Conservation (phyloP, 129 eudicot species). For the Lactuca saligna region DNA sequence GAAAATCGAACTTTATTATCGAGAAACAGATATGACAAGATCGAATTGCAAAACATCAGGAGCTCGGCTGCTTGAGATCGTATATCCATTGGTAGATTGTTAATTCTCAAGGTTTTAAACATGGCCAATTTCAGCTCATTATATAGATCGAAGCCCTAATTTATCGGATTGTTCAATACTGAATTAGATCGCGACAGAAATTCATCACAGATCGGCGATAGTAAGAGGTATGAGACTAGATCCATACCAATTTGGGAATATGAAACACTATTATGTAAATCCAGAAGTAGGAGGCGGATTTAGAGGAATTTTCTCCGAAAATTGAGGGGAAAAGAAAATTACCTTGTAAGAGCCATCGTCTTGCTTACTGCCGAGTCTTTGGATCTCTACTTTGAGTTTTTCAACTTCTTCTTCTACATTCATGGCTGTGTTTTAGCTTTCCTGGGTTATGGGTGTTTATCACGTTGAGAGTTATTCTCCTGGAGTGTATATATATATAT, state of each 20-base stretch:
- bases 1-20: background rate
- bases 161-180: background rate
- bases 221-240: slow-evolving; percentile 3
- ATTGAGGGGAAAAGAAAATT: slow-evolving; percentile 8
- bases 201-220: background rate
- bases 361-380: slow-evolving; percentile 40
- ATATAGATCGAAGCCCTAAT: slow-evolving; percentile 15
- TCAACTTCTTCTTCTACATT: slow-evolving; percentile 43
- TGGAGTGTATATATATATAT: too few relatives aligned
- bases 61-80: background rate
- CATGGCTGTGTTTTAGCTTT: slow-evolving; percentile 13
- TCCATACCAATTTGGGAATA: background rate
- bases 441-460: background rate
- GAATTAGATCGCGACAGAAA: slow-evolving; percentile 6
- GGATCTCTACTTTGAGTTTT: slow-evolving; percentile 42
- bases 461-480: background rate
- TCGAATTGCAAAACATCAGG: background rate
- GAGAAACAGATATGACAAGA: background rate
- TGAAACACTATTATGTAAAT: background rate
- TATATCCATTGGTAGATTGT: background rate
- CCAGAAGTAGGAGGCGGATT: background rate
- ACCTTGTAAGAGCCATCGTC: slow-evolving; percentile 42
- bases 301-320: background rate
- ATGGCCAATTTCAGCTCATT: background rate
- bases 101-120: background rate